These are phyloP conservation scores for Paecilomyces sp. DNA, from an alignment of 2,329 filamentous ascomycete species.

Conservation along the genomic window DNA sequence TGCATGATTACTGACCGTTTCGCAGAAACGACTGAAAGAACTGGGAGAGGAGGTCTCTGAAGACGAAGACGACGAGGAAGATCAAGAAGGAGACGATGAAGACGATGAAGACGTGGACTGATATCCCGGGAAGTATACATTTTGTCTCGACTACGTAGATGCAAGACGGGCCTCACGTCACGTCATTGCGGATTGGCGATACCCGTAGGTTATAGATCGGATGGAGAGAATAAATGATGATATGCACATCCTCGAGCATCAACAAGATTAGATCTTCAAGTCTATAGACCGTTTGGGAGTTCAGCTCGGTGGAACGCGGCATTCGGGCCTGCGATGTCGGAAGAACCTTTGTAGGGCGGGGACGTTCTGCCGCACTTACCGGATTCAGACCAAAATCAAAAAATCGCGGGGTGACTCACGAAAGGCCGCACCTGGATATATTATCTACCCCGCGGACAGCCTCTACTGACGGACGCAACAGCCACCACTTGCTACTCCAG, in stretches of 20 bases:
- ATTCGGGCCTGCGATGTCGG: background rate
- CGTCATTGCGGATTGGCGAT: background rate
- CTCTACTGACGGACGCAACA: constrained; percentile 10
- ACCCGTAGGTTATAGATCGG: background rate
- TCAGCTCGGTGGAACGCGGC: background rate
- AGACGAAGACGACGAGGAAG: constrained; percentile 60
- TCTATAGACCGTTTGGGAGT: background rate
- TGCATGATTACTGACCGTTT: constrained; percentile 30
- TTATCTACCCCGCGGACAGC: constrained; percentile 15
- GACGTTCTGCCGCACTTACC: background rate
- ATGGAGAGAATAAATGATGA: background rate
- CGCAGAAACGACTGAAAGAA: constrained; percentile 52
- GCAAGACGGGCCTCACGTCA: background rate
- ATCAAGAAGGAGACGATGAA: constrained; percentile 47
- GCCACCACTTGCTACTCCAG: background rate
- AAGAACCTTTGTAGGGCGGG: background rate
- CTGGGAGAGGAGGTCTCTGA: constrained; percentile 69
- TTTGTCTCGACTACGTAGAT: background rate
- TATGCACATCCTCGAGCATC: background rate
- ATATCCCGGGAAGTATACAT: constrained; percentile 1
- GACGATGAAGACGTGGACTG: constrained; percentile 20
- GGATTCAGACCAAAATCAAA: constrained; percentile 3
- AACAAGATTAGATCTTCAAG: background rate
- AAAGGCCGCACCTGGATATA: background rate
- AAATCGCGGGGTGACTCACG: constrained; percentile 6